Percentiles rank a stretch among this genome's conserved stretches.
phyloP scores from a whole-genome alignment of 2,329 filamentous ascomycete species.

The Sordariomycetes sp. region DNA sequence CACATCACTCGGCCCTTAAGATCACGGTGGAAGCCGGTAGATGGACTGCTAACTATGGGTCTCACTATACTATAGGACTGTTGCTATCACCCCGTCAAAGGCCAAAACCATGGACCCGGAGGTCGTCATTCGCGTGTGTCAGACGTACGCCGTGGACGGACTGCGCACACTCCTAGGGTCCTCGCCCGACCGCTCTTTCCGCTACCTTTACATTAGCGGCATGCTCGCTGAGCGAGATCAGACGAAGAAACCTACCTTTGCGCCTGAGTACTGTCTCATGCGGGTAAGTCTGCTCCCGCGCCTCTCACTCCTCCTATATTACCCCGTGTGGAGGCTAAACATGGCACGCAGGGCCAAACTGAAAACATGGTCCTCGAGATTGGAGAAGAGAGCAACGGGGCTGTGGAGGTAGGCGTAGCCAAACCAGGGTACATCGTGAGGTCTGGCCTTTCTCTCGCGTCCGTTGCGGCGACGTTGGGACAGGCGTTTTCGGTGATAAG shows the following conservation, averaged over 20 bases:
- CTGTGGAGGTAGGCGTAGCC: conserved; percentile 24
- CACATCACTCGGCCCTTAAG: too few species aligned
- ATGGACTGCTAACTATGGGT: background rate
- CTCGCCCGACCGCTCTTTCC: conserved; percentile 21
- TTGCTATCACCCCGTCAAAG: conserved; percentile 29
- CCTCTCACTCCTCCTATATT: background rate
- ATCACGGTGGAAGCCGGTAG: too few species aligned
- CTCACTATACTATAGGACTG: conserved; percentile 16
- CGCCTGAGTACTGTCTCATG: conserved; percentile 30
- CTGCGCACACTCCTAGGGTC: conserved; percentile 22
- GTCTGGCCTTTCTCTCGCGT: background rate
- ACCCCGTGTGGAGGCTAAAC: background rate
- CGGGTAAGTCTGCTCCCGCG: conserved; percentile 23
- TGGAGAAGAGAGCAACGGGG: conserved; percentile 23
- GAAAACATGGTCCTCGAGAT: conserved; percentile 31
- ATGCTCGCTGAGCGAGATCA: conserved; percentile 29
- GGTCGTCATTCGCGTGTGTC: conserved; percentile 27
- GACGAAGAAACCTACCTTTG: conserved; percentile 24
- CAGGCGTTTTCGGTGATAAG: conserved; percentile 11
- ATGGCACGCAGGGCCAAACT: conserved; percentile 28
- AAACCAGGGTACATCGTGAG: conserved; percentile 30
- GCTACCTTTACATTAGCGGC: conserved; percentile 40
- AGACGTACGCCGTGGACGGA: conserved; percentile 18
- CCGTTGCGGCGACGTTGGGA: conserved; percentile 6
- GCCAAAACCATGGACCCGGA: conserved; percentile 17